A percentile compares a stretch with the other conserved stretches of the same genome.
These are phyloP conservation scores for Nicotiana tomentosiformis DNA, from an alignment of 257 asterid species.

Conservation along the genomic window DNA sequence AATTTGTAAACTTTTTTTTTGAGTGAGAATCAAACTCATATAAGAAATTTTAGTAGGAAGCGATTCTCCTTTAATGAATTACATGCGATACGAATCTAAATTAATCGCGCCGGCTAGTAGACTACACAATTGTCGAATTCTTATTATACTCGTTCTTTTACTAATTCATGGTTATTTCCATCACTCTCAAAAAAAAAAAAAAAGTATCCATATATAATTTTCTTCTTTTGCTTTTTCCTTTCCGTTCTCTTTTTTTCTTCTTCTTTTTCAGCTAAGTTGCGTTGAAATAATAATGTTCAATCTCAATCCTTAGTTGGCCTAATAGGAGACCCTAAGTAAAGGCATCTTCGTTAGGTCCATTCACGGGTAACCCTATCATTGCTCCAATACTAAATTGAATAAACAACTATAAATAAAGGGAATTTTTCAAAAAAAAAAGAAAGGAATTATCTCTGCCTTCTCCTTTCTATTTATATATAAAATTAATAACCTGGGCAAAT, in stretches of 20 bases:
- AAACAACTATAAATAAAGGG: background rate
- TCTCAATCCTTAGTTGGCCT: conserved; percentile 7
- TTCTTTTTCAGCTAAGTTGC: background rate
- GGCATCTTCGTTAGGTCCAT: conserved; percentile 28
- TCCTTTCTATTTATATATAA: background rate
- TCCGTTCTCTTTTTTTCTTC: background rate
- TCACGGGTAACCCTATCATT: conserved; percentile 45
- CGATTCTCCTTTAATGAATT: background rate
- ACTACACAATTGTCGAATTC: background rate
- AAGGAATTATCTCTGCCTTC: background rate
- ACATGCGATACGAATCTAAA: background rate
- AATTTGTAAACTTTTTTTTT: too few species aligned
- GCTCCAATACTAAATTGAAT: conserved; percentile 1
- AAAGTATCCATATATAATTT: background rate
- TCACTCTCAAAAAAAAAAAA: background rate
- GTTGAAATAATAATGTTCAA: background rate
- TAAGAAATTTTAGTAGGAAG: background rate
- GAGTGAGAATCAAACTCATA: background rate
- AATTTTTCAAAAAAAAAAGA: background rate
- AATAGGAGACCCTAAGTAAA: conserved; percentile 13
- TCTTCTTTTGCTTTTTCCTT: background rate
- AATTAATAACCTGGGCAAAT: background rate
- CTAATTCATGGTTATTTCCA: background rate
- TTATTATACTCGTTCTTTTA: background rate
- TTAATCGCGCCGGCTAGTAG: background rate